Conservation (phyloP, 2,329 filamentous ascomycete species). For the Monosporascus ibericus region DNA sequence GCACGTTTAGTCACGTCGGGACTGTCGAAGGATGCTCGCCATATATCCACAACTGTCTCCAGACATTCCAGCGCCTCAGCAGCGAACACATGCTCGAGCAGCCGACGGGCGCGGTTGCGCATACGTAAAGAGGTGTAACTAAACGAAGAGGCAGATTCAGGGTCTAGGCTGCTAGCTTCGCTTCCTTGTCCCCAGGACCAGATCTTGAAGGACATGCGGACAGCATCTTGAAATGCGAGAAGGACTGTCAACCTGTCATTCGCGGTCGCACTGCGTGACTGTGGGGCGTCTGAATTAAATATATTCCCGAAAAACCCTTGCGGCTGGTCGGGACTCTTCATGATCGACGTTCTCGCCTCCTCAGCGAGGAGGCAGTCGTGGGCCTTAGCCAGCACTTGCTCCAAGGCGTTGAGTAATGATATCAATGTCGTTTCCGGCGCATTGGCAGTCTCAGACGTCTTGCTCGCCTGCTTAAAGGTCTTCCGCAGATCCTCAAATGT, state of each 20-base stretch:
- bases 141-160: slow-evolving; percentile 71
- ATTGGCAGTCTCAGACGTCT: slow-evolving; percentile 23
- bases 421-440: slow-evolving; percentile 69
- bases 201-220: slow-evolving; percentile 85
- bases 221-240: slow-evolving; percentile 93
- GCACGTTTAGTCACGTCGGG: slow-evolving; percentile 44
- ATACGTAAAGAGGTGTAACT: slow-evolving; percentile 85
- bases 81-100: slow-evolving; percentile 87
- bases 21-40: slow-evolving; percentile 52
- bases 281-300: slow-evolving; percentile 71
- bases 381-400: slow-evolving; percentile 80
- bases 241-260: slow-evolving; percentile 91
- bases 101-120: slow-evolving; percentile 78
- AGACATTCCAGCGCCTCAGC: slow-evolving; percentile 90
- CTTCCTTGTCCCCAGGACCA: slow-evolving; percentile 84
- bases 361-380: slow-evolving; percentile 77
- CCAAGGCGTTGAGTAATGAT: slow-evolving; percentile 84
- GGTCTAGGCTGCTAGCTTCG: slow-evolving; percentile 55
- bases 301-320: slow-evolving; percentile 92
- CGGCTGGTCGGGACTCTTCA: slow-evolving; percentile 75
- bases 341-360: slow-evolving; percentile 60
- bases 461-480: slow-evolving; percentile 46
- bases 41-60: slow-evolving; percentile 83
- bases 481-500: slow-evolving; percentile 67
- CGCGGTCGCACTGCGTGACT: slow-evolving; percentile 76